Conservation (phyloP, 1,284 basidiomycete species). For the Melampsora larici-populina region DNA sequence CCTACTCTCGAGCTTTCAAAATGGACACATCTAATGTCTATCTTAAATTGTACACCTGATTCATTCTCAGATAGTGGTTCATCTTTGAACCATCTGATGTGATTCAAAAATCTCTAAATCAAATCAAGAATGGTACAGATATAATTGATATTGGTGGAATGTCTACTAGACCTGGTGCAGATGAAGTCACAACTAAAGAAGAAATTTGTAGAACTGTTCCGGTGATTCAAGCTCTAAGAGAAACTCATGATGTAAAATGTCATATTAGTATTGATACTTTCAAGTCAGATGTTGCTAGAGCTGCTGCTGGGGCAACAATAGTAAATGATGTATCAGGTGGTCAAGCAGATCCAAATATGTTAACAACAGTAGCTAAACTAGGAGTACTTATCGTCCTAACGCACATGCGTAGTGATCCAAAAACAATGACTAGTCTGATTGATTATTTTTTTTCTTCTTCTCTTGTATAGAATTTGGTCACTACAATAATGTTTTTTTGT, state of each 20-base stretch:
- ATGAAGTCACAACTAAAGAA: constrained; percentile 66
- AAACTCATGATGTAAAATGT: constrained; percentile 51
- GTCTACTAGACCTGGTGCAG: constrained; percentile 78
- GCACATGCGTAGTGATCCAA: constrained; percentile 80
- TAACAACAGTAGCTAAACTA: constrained; percentile 63
- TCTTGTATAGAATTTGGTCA: too few species aligned
- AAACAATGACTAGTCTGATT: constrained; percentile 57
- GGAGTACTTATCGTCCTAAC: constrained; percentile 74
- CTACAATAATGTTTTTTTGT: too few species aligned
- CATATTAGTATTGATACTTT: constrained; percentile 91
- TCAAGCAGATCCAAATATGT: constrained; percentile 60
- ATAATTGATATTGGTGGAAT: constrained; percentile 93
- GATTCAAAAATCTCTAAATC: constrained; percentile 5
- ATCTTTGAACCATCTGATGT: constrained; percentile 53
- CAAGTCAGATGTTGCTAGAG: constrained; percentile 73
- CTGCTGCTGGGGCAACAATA: constrained; percentile 82
- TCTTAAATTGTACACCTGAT: constrained; percentile 91
- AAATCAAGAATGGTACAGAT: constrained; percentile 62
- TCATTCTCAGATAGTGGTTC: constrained; percentile 88
- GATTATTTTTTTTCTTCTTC: too few species aligned
- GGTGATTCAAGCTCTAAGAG: constrained; percentile 50
- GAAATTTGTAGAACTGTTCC: constrained; percentile 68
- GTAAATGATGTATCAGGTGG: constrained; percentile 86
- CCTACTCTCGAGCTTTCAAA: constrained; percentile 44
- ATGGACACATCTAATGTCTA: constrained; percentile 79